Percentiles rank a stretch among this genome's conserved stretches.
Evolutionary conservation across 1,139 yeast species (phyloP).

Genomic region (Pichia sp.): DNA sequence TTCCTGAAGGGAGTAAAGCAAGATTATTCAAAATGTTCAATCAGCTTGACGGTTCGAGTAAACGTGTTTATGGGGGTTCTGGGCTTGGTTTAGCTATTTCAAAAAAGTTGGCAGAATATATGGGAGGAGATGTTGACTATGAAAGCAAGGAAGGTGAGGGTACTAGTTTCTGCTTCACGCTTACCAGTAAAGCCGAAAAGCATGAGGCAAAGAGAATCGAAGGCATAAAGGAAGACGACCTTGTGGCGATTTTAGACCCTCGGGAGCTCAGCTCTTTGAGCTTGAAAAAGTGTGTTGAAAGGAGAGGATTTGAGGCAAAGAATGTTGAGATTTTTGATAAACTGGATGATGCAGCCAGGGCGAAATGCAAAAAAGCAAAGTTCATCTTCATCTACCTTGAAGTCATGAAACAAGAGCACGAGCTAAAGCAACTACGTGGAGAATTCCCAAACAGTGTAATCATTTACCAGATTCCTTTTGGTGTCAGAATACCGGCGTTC

Average conservation of each 20-base stretch:
- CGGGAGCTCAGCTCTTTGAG: conserved; percentile 24
- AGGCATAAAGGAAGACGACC: conserved; percentile 5
- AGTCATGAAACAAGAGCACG: not conserved
- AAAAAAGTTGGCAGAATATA: conserved; percentile 51
- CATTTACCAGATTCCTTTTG: conserved; percentile 18
- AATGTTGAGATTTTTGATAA: conserved; percentile 4
- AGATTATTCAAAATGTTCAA: conserved; percentile 57
- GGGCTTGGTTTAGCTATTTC: conserved; percentile 60
- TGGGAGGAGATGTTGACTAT: conserved; percentile 54
- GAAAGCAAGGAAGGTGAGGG: conserved; percentile 51
- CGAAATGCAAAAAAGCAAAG: not conserved
- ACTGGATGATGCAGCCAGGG: conserved; percentile 1
- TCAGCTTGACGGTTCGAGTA: conserved; percentile 58
- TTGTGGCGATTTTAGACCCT: conserved; percentile 8
- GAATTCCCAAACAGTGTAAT: conserved; percentile 6
- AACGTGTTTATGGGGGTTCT: conserved; percentile 56
- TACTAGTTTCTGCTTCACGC: conserved; percentile 45
- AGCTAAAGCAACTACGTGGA: not conserved
- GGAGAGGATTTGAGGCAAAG: conserved; percentile 33
- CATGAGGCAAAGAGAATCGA: conserved; percentile 8
- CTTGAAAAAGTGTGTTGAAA: conserved; percentile 33
- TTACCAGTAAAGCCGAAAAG: conserved; percentile 32
- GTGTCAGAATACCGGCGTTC: conserved; percentile 13
- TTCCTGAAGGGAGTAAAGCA: conserved; percentile 41
- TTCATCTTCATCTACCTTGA: conserved; percentile 9